phyloP scores from a whole-genome alignment of 2,329 filamentous ascomycete genomes.

The Aspergillus sp. region DNA sequence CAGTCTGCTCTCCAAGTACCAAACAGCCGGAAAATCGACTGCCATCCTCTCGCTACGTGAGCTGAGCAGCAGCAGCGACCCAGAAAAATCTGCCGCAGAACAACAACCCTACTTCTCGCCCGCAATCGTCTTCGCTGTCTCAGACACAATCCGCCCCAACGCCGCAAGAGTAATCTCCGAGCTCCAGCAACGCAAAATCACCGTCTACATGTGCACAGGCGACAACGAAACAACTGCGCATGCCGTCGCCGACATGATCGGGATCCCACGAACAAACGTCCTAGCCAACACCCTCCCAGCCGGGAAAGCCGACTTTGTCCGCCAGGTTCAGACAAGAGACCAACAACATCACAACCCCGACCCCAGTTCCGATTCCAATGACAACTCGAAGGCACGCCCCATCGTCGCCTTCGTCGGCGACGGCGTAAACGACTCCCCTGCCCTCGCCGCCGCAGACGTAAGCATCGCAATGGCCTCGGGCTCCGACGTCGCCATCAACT shows the following conservation, averaged over 20 bases:
- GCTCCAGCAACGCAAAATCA: slow-evolving; percentile 67
- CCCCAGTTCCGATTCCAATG: too few species aligned
- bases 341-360: background rate
- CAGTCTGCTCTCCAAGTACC: slow-evolving; percentile 43
- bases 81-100: background rate
- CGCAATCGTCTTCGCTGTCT: slow-evolving; percentile 71
- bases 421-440: slow-evolving; percentile 84
- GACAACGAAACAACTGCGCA: slow-evolving; percentile 85
- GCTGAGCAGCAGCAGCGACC: slow-evolving; percentile 19
- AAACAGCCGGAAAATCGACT: slow-evolving; percentile 49
- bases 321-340: slow-evolving; percentile 38
- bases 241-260: slow-evolving; percentile 75
- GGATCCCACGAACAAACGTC: slow-evolving; percentile 74
- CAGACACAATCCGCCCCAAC: slow-evolving; percentile 80
- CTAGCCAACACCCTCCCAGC: slow-evolving; percentile 86
- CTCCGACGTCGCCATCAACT: slow-evolving; percentile 80
- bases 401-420: slow-evolving; percentile 85
- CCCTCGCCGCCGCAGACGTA: slow-evolving; percentile 77
- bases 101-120: slow-evolving; percentile 50
- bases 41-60: slow-evolving; percentile 49
- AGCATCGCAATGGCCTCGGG: slow-evolving; percentile 82
- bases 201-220: slow-evolving; percentile 90
- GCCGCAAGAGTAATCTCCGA: slow-evolving; percentile 66
- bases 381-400: slow-evolving; percentile 42
- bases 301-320: slow-evolving; percentile 65